Evolutionary conservation across 1,139 yeast species (phyloP), one percentile per base, ranked within the genome.

Genomic region (Scheffersomyces titani): DNA sequence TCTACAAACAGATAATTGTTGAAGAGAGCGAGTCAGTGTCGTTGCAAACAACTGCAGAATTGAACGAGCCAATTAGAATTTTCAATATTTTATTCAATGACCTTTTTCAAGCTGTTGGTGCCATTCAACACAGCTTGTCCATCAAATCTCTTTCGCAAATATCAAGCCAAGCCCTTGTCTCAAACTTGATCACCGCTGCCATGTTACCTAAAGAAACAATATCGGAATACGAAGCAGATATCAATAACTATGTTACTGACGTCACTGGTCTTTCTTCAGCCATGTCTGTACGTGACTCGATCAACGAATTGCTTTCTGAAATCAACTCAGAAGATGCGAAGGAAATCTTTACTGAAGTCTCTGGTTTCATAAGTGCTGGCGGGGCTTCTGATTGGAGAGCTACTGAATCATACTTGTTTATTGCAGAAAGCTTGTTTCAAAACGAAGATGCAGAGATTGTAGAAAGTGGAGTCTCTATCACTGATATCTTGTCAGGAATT

Each of bases 171-270:
- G 52, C 50, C 6, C 69, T 78, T 53, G 59, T 70, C 2, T 63
- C 63, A 3, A 63, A 69, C 51, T 55, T 78, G 49, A 59, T 72
- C 9, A 59, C 59, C 3, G 67, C 72, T 19, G 51, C 78, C 1
- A 60, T 68, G 2, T 64, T 77, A 40, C 71, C 80, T 0, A 58
- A 62, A 5, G 71, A 65, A n/a, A 62, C 65, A 3, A 57, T 70
- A 16, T 78, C 75, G 36, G 73, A 69, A 19, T 80, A 76, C 57
- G 71, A 69, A 11, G 76, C 74, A 1, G 94, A 92, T 66, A 82
- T 86, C 67, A 90, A 91, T 65, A 74, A 71, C 6, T 92, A 84
- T 69, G 89, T 91, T 6, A 83, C 91, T 5, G 89, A 87, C 50
- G 91, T 89, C 57, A 80, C 90, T 1, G 97, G 92, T 1, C 76